A percentile compares a stretch with the other conserved stretches of the same genome.
Evolutionary conservation across 495 filamentous ascomycete species (phyloP).

Genomic region (Lineolata rhizophorae): DNA sequence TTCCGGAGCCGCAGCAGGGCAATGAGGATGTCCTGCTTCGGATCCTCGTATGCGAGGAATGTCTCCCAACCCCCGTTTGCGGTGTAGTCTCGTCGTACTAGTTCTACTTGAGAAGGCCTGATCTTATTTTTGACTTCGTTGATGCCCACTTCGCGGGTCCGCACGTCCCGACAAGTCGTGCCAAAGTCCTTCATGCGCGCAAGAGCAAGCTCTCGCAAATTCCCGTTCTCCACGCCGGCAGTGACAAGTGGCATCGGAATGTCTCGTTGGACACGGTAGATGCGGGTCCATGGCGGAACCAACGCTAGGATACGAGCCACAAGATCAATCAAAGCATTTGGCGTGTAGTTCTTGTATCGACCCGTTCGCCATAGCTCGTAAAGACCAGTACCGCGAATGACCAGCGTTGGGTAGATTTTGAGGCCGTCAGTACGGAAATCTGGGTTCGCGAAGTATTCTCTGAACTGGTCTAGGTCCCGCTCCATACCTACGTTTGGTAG

Average conservation of each 20-base stretch:
- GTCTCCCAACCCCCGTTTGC: slow-evolving; percentile 98
- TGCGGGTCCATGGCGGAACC: slow-evolving; percentile 92
- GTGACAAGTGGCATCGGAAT: slow-evolving; percentile 98
- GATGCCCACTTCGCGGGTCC: slow-evolving; percentile 90
- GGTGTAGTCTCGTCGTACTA: slow-evolving; percentile 83
- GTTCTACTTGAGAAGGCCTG: slow-evolving; percentile 83
- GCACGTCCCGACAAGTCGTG: slow-evolving; percentile 91
- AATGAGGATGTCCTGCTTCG: slow-evolving; percentile 94
- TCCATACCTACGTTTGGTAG: slow-evolving; percentile 97
- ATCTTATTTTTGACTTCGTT: slow-evolving; percentile 99
- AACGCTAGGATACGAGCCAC: slow-evolving; percentile 88
- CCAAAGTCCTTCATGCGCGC: slow-evolving; percentile 97
- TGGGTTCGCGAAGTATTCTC: slow-evolving; percentile 94
- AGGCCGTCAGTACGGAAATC: slow-evolving; percentile 93
- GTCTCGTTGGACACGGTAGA: slow-evolving; percentile 95
- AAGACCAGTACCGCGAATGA: slow-evolving; percentile 89
- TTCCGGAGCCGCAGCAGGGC: slow-evolving; percentile 76
- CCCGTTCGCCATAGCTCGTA: slow-evolving; percentile 97
- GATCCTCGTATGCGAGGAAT: slow-evolving; percentile 92
- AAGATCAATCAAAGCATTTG: slow-evolving; percentile 84
- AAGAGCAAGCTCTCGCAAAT: slow-evolving; percentile 78
- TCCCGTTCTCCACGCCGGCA: slow-evolving; percentile 92
- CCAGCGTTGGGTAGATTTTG: slow-evolving; percentile 94
- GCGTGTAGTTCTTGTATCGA: slow-evolving; percentile 94
- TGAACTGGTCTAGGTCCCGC: slow-evolving; percentile 86